A percentile compares a stretch with the other conserved stretches of the same genome.
These are phyloP conservation scores for Venturia nashicola DNA, from an alignment of 2,329 filamentous ascomycete species.

Conservation along the genomic window DNA sequence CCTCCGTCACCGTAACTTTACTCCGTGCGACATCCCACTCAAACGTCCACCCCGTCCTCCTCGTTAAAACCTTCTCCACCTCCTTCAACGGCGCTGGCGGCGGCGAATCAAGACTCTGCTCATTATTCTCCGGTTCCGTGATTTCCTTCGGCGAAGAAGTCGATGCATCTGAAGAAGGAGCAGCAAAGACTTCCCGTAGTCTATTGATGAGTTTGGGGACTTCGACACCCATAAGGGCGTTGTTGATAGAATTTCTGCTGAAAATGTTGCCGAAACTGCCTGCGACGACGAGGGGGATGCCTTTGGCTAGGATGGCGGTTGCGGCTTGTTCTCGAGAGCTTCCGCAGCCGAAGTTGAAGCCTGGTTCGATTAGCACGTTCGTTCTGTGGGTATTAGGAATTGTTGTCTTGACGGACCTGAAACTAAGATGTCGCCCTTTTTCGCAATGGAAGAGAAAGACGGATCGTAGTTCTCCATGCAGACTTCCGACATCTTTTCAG, in stretches of 20 bases:
- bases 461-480: slow-evolving; percentile 93
- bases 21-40: slow-evolving; percentile 68
- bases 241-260: slow-evolving; percentile 63
- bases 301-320: slow-evolving; percentile 70
- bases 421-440: slow-evolving; percentile 68
- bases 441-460: slow-evolving; percentile 51
- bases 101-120: slow-evolving; percentile 38
- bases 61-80: slow-evolving; percentile 47
- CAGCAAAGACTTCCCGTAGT: slow-evolving; percentile 48
- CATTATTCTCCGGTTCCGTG: slow-evolving; percentile 37
- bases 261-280: slow-evolving; percentile 83
- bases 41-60: slow-evolving; percentile 72
- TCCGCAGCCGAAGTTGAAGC: slow-evolving; percentile 79
- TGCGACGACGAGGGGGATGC: slow-evolving; percentile 68
- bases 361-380: not conserved
- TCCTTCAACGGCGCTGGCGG: slow-evolving; percentile 24
- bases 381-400: not conserved
- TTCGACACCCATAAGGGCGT: slow-evolving; percentile 61
- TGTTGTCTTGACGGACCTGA: slow-evolving; percentile 33
- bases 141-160: not conserved
- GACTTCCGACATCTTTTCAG: slow-evolving; percentile 67
- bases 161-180: not conserved
- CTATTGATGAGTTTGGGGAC: slow-evolving; percentile 54
- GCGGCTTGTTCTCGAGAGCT: slow-evolving; percentile 76
- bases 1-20: slow-evolving; percentile 59